phyloP scores from a whole-genome alignment of 164 flowering plant genomes.

The Platanus orientalis region DNA sequence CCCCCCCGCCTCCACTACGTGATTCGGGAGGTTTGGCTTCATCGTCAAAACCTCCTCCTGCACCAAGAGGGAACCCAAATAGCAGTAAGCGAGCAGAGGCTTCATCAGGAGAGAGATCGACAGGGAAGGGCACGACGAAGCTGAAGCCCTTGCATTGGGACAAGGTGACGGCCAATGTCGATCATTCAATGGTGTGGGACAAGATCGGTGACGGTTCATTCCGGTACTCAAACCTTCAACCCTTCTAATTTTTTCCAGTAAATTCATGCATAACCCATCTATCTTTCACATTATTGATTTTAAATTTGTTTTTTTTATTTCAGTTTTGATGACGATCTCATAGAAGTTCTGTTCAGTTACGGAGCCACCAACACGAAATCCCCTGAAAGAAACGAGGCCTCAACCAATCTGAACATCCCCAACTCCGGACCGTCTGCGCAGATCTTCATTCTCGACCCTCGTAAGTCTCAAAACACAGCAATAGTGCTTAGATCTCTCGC shows the following conservation, averaged over 20 bases:
- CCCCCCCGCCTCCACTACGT: constrained; percentile 1
- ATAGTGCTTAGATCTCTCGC: constrained; percentile 51
- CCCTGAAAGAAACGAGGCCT: constrained; percentile 13
- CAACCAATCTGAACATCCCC: constrained; percentile 15
- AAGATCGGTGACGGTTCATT: constrained; percentile 73
- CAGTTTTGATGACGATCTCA: constrained; percentile 86
- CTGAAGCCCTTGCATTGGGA: constrained; percentile 94
- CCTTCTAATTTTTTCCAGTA: background rate
- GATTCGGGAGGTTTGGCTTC: background rate
- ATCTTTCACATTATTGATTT: background rate
- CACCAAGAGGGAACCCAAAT: constrained; percentile 26
- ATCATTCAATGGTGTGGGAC: constrained; percentile 93
- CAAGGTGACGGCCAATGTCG: constrained; percentile 51
- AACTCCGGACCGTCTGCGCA: constrained; percentile 32
- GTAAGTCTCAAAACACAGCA: constrained; percentile 65
- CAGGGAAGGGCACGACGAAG: constrained; percentile 26
- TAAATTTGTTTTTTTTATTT: background rate
- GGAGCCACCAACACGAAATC: constrained; percentile 55
- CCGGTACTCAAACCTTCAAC: constrained; percentile 36
- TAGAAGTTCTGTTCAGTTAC: constrained; percentile 87
- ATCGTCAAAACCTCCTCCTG: constrained; percentile 37
- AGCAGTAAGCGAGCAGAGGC: constrained; percentile 15
- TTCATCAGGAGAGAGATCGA: constrained; percentile 20
- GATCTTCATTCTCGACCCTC: constrained; percentile 61
- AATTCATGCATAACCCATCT: background rate